These are phyloP conservation scores for Fusarium nematophilum DNA, from an alignment of 2,329 filamentous ascomycete species.

Conservation along the genomic window DNA sequence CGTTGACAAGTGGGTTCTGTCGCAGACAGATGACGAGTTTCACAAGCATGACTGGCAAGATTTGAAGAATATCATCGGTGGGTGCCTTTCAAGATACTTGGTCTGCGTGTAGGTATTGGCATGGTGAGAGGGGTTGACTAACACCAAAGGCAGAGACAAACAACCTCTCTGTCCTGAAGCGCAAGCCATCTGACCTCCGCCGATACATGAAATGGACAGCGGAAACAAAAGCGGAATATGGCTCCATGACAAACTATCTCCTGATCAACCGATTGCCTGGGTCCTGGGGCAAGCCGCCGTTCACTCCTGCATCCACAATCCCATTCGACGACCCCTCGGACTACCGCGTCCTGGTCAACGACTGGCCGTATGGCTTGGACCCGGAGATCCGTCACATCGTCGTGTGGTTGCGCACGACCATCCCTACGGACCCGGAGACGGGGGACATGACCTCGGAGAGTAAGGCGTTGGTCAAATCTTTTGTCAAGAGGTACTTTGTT, in stretches of 20 bases:
- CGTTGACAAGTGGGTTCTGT: constrained; percentile 67
- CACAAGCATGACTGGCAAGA: constrained; percentile 78
- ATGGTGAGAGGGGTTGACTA: constrained; percentile 15
- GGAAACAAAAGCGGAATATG: constrained; percentile 76
- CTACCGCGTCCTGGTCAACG: constrained; percentile 82
- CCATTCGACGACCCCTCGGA: constrained; percentile 67
- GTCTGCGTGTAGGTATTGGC: background rate
- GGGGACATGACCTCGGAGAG: constrained; percentile 80
- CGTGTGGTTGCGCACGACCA: constrained; percentile 87
- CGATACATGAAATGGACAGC: constrained; percentile 83
- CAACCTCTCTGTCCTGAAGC: constrained; percentile 78
- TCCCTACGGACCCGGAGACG: constrained; percentile 76
- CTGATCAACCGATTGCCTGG: constrained; percentile 75
- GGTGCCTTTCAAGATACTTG: constrained; percentile 38
- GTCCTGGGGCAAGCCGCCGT: constrained; percentile 73
- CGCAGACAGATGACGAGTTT: constrained; percentile 77
- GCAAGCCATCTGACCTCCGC: constrained; percentile 82
- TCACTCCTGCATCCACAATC: constrained; percentile 59
- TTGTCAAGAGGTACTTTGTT: constrained; percentile 77
- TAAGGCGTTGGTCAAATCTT: constrained; percentile 72
- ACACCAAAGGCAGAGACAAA: constrained; percentile 57
- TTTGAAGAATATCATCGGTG: constrained; percentile 75
- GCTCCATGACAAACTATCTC: constrained; percentile 83
- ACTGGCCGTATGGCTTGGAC: constrained; percentile 90
- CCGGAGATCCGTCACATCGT: constrained; percentile 81